Percentiles rank a stretch among this genome's conserved stretches.
Conservation (phyloP, 768 basidiomycete genomes). For the Galerina sulciceps region DNA sequence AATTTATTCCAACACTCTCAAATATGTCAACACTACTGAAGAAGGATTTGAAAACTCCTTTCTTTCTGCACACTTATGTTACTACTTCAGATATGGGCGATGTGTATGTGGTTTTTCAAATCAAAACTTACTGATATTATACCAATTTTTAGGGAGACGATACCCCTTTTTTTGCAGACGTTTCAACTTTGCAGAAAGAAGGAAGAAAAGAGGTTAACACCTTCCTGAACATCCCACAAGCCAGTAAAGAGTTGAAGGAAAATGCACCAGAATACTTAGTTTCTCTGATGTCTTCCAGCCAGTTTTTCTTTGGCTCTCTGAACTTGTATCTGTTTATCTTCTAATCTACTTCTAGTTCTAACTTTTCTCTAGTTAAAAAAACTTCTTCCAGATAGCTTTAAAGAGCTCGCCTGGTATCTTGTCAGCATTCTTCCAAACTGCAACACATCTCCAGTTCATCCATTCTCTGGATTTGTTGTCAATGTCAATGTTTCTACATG, state of each 20-base stretch:
- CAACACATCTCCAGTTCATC: constrained; percentile 20
- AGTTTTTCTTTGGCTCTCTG: not conserved
- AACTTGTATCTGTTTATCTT: not conserved
- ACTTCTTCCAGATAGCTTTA: constrained; percentile 20
- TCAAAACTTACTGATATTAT: not conserved
- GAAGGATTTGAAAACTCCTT: no score
- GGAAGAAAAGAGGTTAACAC: not conserved
- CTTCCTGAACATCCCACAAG: not conserved
- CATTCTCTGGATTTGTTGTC: constrained; percentile 25
- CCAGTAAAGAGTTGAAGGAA: not conserved
- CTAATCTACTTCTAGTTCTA: not conserved
- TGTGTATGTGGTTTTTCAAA: no score
- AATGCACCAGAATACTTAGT: not conserved
- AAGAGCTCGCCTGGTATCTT: constrained; percentile 16
- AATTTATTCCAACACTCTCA: no score
- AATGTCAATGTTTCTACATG: constrained; percentile 20
- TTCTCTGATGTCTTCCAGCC: not conserved
- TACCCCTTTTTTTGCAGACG: not conserved
- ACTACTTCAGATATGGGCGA: no score
- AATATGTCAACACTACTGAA: no score
- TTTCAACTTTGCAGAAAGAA: not conserved
- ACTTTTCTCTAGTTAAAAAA: constrained; percentile 17
- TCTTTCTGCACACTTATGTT: no score
- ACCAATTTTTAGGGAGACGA: not conserved
- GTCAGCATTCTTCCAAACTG: constrained; percentile 21